Conservation (phyloP, 495 filamentous ascomycete species). For the Neurospora sp. region DNA sequence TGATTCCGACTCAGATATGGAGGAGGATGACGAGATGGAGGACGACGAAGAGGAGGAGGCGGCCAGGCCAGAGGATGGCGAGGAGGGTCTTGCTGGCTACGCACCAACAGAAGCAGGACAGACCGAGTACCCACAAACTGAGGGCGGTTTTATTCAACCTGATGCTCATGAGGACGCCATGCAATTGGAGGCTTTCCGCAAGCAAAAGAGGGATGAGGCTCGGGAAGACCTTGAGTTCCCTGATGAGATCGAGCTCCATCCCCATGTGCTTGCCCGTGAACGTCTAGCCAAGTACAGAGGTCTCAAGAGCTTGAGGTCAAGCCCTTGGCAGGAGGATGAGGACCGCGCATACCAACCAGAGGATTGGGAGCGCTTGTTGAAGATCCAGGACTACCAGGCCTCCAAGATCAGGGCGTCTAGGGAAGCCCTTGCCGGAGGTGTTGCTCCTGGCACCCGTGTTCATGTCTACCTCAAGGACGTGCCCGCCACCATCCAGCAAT, state of each 20-base stretch:
- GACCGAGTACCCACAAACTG: slow-evolving; percentile 81
- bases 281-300: slow-evolving; percentile 77
- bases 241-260: slow-evolving; percentile 91
- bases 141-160: slow-evolving; percentile 72
- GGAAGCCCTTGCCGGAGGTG: slow-evolving; percentile 78
- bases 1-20: slow-evolving; percentile 75
- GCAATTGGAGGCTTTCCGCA: slow-evolving; percentile 68
- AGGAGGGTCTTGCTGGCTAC: slow-evolving; percentile 58
- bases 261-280: slow-evolving; percentile 76
- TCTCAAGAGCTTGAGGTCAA: slow-evolving; percentile 78
- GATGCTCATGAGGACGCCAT: slow-evolving; percentile 77
- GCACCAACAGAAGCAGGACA: slow-evolving; percentile 67
- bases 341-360: slow-evolving; percentile 77
- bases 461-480: slow-evolving; percentile 69
- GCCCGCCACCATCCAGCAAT: slow-evolving; percentile 45
- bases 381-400: slow-evolving; percentile 73
- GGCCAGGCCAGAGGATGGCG: slow-evolving; percentile 57
- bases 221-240: slow-evolving; percentile 91
- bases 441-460: slow-evolving; percentile 72
- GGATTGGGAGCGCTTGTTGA: slow-evolving; percentile 77
- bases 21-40: slow-evolving; percentile 66
- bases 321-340: slow-evolving; percentile 78
- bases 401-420: slow-evolving; percentile 62
- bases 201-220: slow-evolving; percentile 63
- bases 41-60: slow-evolving; percentile 40